Conservation (phyloP, 2,329 filamentous ascomycete genomes). For the Ophiostoma montium region DNA sequence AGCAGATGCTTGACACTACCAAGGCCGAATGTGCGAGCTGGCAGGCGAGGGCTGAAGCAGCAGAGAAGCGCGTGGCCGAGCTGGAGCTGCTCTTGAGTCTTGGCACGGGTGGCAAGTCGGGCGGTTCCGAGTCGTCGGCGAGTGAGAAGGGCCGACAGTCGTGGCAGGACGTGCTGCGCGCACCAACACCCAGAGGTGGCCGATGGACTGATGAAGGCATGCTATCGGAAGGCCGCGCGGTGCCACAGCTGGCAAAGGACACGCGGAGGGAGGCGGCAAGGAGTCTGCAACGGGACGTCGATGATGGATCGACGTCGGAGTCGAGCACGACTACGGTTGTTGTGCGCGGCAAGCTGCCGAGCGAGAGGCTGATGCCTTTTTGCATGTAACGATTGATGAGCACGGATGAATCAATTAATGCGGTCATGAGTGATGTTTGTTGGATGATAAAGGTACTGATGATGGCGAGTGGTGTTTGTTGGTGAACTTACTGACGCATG, state of each 20-base stretch:
- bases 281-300: too few relatives aligned
- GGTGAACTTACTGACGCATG: too few relatives aligned
- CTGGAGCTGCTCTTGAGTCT: conserved; percentile 22
- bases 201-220: too few relatives aligned
- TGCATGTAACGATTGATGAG: background rate
- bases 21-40: conserved; percentile 32
- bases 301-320: conserved; percentile 5
- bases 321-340: conserved; percentile 6
- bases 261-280: background rate
- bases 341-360: conserved; percentile 2
- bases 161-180: conserved; percentile 1
- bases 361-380: conserved; percentile 6
- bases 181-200: background rate
- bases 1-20: conserved; percentile 30
- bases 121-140: background rate
- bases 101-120: conserved; percentile 9
- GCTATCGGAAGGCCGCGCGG: too few relatives aligned
- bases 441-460: background rate
- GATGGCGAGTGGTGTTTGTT: background rate
- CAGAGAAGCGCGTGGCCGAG: conserved; percentile 36
- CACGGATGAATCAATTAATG: background rate
- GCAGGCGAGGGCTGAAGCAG: conserved; percentile 40
- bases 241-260: background rate
- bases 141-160: background rate
- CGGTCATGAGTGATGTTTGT: background rate